Evolutionary conservation across 2,329 filamentous ascomycete species (phyloP).

Genomic region (Fusarium lateritium): DNA sequence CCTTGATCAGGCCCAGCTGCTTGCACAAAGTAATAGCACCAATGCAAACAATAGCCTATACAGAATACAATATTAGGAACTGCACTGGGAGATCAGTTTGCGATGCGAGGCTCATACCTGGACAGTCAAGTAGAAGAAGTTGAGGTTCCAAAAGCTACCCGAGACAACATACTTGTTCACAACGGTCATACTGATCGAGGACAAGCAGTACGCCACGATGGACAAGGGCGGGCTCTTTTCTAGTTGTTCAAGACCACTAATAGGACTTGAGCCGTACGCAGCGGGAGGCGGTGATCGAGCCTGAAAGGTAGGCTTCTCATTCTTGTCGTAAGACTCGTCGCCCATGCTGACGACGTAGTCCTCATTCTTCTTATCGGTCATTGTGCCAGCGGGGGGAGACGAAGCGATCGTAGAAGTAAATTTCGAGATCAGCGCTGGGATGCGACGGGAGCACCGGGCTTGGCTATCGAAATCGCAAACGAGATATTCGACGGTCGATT

Average conservation of each 20-base stretch:
- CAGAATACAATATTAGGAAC: slow-evolving; percentile 23
- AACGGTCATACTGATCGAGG: slow-evolving; percentile 99
- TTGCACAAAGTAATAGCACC: slow-evolving; percentile 87
- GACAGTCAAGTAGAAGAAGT: slow-evolving; percentile 92
- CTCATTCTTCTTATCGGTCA: slow-evolving; percentile 93
- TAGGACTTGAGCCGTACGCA: slow-evolving; percentile 35
- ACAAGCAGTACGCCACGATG: slow-evolving; percentile 90
- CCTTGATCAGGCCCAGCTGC: slow-evolving; percentile 84
- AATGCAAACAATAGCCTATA: slow-evolving; percentile 89
- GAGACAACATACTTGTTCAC: slow-evolving; percentile 99
- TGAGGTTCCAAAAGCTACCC: slow-evolving; percentile 91
- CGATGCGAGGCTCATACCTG: slow-evolving; percentile 74
- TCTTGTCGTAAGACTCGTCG: slow-evolving; percentile 67
- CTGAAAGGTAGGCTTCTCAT: slow-evolving; percentile 68
- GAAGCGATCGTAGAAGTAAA: slow-evolving; percentile 49
- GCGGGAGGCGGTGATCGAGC: slow-evolving; percentile 46
- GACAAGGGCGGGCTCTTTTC: slow-evolving; percentile 85
- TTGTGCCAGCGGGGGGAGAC: slow-evolving; percentile 55
- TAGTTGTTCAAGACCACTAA: slow-evolving; percentile 57
- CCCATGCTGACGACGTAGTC: slow-evolving; percentile 81
- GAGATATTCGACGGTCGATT: slow-evolving; percentile 9
- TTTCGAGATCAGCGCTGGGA: slow-evolving; percentile 32
- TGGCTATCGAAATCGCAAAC: slow-evolving; percentile 21
- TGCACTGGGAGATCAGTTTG: not conserved
- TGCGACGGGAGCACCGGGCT: slow-evolving; percentile 29